phyloP scores from a whole-genome alignment of 2,329 filamentous ascomycete species.

The Aspergillus chevalieri region DNA sequence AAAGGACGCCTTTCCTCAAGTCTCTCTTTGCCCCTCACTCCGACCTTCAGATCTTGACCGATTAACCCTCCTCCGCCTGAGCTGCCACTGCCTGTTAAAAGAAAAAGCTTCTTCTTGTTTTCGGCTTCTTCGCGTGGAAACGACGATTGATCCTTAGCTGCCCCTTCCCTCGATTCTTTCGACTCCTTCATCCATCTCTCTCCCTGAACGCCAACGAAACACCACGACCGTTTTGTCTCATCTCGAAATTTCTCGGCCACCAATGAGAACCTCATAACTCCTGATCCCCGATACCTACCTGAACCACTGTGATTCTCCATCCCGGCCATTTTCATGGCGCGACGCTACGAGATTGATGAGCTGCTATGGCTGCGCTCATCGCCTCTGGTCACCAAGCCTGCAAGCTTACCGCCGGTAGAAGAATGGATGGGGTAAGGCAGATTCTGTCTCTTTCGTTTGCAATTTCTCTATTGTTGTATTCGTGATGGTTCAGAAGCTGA shows the following conservation, averaged over 20 bases:
- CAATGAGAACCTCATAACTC: constrained; percentile 19
- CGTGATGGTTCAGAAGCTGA: constrained; percentile 13
- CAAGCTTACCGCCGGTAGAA: constrained; percentile 72
- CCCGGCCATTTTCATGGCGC: constrained; percentile 32
- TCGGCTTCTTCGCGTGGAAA: neutral
- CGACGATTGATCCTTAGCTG: neutral
- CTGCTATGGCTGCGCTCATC: constrained; percentile 72
- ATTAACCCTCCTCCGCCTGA: constrained; percentile 7
- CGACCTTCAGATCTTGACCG: constrained; percentile 14
- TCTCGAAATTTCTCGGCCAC: neutral
- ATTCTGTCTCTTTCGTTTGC: constrained; percentile 3
- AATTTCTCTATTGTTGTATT: constrained; percentile 3
- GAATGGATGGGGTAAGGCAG: constrained; percentile 87
- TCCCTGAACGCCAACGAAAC: neutral
- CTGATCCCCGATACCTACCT: constrained; percentile 1
- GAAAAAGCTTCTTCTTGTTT: constrained; percentile 1
- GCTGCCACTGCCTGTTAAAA: neutral
- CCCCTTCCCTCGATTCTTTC: constrained; percentile 1
- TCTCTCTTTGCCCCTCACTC: constrained; percentile 10
- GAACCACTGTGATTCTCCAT: neutral
- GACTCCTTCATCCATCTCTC: neutral
- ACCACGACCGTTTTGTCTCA: neutral
- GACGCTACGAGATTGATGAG: constrained; percentile 69
- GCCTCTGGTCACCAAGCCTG: constrained; percentile 74
- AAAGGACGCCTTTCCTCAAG: neutral